A percentile compares a stretch with the other conserved stretches of the same genome.
phyloP scores from a whole-genome alignment of 129 eudicot genomes.

The Scalesia atractyloides region DNA sequence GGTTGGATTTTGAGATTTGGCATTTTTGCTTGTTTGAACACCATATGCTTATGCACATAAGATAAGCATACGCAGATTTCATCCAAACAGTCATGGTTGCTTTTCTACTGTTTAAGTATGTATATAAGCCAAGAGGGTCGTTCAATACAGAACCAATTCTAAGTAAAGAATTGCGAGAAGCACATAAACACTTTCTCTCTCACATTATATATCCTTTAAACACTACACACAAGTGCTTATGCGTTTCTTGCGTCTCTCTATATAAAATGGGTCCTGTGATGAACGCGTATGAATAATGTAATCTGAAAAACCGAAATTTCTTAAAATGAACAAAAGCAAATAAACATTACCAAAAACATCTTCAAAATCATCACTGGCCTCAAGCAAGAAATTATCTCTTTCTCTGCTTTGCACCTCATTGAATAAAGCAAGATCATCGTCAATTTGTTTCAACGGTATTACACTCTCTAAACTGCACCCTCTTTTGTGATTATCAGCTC shows the following conservation, averaged over 20 bases:
- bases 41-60: neutral
- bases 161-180: no score
- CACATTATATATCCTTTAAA: no score
- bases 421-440: conserved; percentile 83
- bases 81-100: neutral
- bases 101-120: neutral
- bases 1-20: neutral
- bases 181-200: no score
- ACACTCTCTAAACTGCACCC: conserved; percentile 84
- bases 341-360: conserved; percentile 69
- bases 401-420: conserved; percentile 82
- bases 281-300: neutral
- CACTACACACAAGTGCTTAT: no score
- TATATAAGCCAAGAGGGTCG: neutral
- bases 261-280: no score
- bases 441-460: conserved; percentile 48
- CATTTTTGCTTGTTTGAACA: neutral
- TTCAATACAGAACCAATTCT: no score
- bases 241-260: no score
- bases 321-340: neutral
- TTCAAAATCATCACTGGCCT: conserved; percentile 61
- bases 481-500: conserved; percentile 76
- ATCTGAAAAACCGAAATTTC: neutral
- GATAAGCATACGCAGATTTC: neutral
- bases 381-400: conserved; percentile 68